Percentiles rank a stretch among this genome's conserved stretches.
phyloP scores from a whole-genome alignment of 495 filamentous ascomycete species.

The Hypoxylon perforatum region DNA sequence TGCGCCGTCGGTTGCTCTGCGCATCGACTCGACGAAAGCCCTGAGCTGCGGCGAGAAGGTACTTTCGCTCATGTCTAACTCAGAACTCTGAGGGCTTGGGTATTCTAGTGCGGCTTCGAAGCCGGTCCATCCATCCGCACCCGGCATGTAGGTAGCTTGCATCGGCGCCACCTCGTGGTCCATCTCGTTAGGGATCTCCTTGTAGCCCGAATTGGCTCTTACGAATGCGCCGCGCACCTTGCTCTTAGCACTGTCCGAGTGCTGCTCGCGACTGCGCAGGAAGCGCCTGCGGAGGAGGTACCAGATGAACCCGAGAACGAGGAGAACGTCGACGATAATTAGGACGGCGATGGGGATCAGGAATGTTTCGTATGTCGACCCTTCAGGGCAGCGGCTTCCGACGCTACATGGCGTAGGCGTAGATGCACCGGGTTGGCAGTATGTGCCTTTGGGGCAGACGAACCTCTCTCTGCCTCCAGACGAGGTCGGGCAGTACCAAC shows the following conservation, averaged over 20 bases:
- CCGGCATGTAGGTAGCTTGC: slow-evolving; percentile 44
- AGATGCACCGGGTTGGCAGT: slow-evolving; percentile 56
- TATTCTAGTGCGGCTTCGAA: slow-evolving; percentile 52
- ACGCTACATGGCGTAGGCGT: slow-evolving; percentile 54
- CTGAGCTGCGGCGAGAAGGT: slow-evolving; percentile 50
- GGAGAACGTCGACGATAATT: slow-evolving; percentile 53
- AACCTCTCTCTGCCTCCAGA: slow-evolving; percentile 45
- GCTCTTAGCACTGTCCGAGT: slow-evolving; percentile 21
- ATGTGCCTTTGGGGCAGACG: slow-evolving; percentile 55
- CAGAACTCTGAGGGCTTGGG: slow-evolving; percentile 34
- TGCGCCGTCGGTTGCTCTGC: slow-evolving; percentile 58
- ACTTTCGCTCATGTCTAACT: slow-evolving; percentile 41
- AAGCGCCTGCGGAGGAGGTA: slow-evolving; percentile 43
- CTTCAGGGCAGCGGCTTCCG: slow-evolving; percentile 54
- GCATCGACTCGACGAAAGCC: slow-evolving; percentile 62
- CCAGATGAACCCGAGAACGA: slow-evolving; percentile 46
- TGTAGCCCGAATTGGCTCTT: slow-evolving; percentile 35
- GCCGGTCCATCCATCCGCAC: slow-evolving; percentile 43
- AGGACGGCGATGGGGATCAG: slow-evolving; percentile 57
- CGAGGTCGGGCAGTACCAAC: slow-evolving; percentile 55
- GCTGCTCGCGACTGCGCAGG: slow-evolving; percentile 29
- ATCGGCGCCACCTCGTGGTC: slow-evolving; percentile 46
- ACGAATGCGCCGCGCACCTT: slow-evolving; percentile 28
- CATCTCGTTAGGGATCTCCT: slow-evolving; percentile 47
- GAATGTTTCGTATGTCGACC: slow-evolving; percentile 47